Percentiles rank a stretch among this genome's conserved stretches.
These are phyloP conservation scores for Trichoderma aggressivum DNA, from an alignment of 2,329 filamentous ascomycete species.

Conservation along the genomic window DNA sequence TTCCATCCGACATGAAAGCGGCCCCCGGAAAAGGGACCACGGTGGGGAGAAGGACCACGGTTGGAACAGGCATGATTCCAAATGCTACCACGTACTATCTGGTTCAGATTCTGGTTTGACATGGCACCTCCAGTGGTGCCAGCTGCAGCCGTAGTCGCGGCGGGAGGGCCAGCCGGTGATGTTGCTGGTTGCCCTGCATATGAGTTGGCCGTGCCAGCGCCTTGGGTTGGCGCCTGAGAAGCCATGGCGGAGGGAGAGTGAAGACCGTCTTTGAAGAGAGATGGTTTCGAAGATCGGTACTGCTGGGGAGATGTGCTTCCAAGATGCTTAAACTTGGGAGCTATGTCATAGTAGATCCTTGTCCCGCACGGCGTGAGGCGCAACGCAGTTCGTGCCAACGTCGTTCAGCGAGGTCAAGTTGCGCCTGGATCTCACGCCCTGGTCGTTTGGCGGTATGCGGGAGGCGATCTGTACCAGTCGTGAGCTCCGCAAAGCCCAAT, in stretches of 20 bases:
- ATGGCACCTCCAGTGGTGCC: slow-evolving; percentile 41
- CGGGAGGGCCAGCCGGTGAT: slow-evolving; percentile 32
- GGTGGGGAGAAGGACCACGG: not conserved
- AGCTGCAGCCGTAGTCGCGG: slow-evolving; percentile 32
- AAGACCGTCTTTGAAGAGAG: not conserved
- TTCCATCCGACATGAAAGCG: not conserved
- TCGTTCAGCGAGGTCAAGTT: not conserved
- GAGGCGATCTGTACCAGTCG: not conserved
- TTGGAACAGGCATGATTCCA: not conserved
- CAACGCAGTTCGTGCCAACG: not conserved
- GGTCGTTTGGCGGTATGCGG: not conserved
- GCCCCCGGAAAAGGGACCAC: not conserved
- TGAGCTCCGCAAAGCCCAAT: no score
- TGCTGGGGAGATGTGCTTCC: not conserved
- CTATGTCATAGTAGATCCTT: not conserved
- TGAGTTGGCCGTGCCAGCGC: slow-evolving; percentile 30
- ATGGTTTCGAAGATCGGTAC: not conserved
- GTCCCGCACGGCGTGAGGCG: not conserved
- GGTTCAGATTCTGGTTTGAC: slow-evolving; percentile 88
- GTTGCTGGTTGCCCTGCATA: slow-evolving; percentile 34
- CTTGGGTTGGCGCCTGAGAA: slow-evolving; percentile 31
- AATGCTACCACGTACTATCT: slow-evolving; percentile 69
- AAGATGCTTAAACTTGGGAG: not conserved
- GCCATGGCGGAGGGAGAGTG: slow-evolving; percentile 30
- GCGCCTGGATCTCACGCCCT: not conserved